Evolutionary conservation across 139 green algal genomes (phyloP).

Genomic region (Asterochloris sp.): DNA sequence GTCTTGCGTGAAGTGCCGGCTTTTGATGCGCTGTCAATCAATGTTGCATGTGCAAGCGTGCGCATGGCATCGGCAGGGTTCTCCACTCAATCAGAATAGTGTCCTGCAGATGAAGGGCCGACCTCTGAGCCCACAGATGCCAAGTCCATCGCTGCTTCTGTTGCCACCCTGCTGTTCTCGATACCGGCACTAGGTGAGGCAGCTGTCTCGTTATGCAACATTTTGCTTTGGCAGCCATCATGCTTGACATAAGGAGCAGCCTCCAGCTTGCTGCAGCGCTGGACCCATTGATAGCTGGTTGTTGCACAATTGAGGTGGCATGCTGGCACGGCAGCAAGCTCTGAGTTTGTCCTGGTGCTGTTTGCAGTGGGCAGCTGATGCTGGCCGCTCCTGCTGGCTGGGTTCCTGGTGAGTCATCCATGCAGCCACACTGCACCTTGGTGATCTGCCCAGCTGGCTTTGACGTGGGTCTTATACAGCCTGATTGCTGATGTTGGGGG

Average conservation of each 20-base stretch:
- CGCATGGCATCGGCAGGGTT: too few species aligned
- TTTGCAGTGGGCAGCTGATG: constrained; percentile 64
- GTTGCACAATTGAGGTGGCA: too few species aligned
- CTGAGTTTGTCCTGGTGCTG: background rate
- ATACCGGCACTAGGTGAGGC: constrained; percentile 41
- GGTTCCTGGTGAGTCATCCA: background rate
- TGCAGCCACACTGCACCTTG: background rate
- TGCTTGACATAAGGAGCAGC: background rate
- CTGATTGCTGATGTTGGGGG: background rate
- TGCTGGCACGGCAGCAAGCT: too few species aligned
- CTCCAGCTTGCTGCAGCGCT: background rate
- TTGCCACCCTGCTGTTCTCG: constrained; percentile 43
- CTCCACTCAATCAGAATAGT: too few species aligned
- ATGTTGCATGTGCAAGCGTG: too few species aligned
- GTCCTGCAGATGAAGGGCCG: background rate
- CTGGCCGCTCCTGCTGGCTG: constrained; percentile 57
- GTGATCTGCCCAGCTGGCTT: background rate
- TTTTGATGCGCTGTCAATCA: too few species aligned
- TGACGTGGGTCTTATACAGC: background rate
- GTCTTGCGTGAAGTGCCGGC: too few species aligned
- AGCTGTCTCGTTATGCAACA: background rate
- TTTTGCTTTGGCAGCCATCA: background rate
- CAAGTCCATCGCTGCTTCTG: constrained; percentile 21
- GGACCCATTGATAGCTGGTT: background rate
- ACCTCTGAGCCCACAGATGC: constrained; percentile 34